phyloP scores from a whole-genome alignment of 202 grass and related monocot species.

The Cymbopogon flexuosus region DNA sequence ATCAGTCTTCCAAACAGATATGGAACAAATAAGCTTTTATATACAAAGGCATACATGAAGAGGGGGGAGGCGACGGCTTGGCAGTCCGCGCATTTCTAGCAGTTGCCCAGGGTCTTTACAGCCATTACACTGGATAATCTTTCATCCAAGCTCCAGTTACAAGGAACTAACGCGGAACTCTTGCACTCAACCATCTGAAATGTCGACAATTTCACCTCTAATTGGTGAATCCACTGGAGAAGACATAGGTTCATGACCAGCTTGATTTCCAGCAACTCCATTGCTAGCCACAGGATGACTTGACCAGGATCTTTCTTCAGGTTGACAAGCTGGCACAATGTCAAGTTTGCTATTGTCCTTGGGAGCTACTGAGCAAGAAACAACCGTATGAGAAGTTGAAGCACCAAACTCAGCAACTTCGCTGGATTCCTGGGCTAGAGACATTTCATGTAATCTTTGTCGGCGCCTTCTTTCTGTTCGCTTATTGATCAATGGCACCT shows the following conservation, averaged over 20 bases:
- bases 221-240: conserved; percentile 33
- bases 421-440: conserved; percentile 13
- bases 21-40: not conserved
- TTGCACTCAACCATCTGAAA: conserved; percentile 54
- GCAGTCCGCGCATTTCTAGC: not conserved
- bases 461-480: conserved; percentile 55
- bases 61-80: not conserved
- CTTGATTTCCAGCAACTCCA: conserved; percentile 27
- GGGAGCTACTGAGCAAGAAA: conserved; percentile 3
- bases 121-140: not conserved
- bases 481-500: conserved; percentile 69
- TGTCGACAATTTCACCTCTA: conserved; percentile 49
- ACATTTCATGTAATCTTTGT: conserved; percentile 32
- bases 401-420: not conserved
- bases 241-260: not conserved
- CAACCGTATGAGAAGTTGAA: conserved; percentile 8
- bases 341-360: conserved; percentile 1
- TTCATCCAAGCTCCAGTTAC: conserved; percentile 7
- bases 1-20: not conserved
- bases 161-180: not conserved
- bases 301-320: conserved; percentile 12
- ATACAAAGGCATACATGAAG: not conserved
- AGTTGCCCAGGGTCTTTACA: not conserved
- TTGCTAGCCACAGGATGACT: not conserved
- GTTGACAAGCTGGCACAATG: not conserved